These are phyloP conservation scores for Puccinia coronata DNA, from an alignment of 1,284 basidiomycete species.

Conservation along the genomic window DNA sequence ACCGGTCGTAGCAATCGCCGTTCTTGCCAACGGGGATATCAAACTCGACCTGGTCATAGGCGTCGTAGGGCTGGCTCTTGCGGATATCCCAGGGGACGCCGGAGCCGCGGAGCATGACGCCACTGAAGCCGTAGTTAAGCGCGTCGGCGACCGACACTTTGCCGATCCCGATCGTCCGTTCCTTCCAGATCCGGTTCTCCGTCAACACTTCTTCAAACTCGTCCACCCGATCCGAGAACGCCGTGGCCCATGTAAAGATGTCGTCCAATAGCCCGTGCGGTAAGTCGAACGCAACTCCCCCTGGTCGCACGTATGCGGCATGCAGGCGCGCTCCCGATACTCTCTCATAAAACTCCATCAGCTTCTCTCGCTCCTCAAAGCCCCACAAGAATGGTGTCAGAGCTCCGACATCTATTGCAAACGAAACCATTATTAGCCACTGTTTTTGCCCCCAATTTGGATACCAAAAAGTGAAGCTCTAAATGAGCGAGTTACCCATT, in stretches of 20 bases:
- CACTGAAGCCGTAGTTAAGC: slow-evolving; percentile 88
- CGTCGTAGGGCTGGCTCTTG: slow-evolving; percentile 91
- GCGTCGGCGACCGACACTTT: slow-evolving; percentile 89
- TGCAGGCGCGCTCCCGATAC: slow-evolving; percentile 97
- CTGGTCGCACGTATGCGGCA: slow-evolving; percentile 95
- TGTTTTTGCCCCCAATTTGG: background rate
- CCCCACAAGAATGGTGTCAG: slow-evolving; percentile 99
- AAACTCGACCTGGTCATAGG: slow-evolving; percentile 97
- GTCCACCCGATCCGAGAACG: slow-evolving; percentile 81
- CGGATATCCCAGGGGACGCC: slow-evolving; percentile 67
- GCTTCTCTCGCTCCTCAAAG: slow-evolving; percentile 99
- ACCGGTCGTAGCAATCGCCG: slow-evolving; percentile 93
- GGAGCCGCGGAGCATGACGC: slow-evolving; percentile 93
- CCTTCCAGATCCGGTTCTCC: slow-evolving; percentile 97
- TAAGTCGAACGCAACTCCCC: slow-evolving; percentile 95
- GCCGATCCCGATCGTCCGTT: slow-evolving; percentile 87
- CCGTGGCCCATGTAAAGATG: slow-evolving; percentile 96
- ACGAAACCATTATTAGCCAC: background rate
- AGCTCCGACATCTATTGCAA: slow-evolving; percentile 76
- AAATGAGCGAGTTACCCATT: slow-evolving; percentile 63
- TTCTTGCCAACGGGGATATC: slow-evolving; percentile 94
- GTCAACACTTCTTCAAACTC: slow-evolving; percentile 98
- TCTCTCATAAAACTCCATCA: slow-evolving; percentile 99
- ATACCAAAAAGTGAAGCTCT: background rate
- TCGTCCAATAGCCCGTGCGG: slow-evolving; percentile 95